Evolutionary conservation across 2,329 filamentous ascomycete genomes (phyloP).

Genomic region (Hansfordia pulvinata): DNA sequence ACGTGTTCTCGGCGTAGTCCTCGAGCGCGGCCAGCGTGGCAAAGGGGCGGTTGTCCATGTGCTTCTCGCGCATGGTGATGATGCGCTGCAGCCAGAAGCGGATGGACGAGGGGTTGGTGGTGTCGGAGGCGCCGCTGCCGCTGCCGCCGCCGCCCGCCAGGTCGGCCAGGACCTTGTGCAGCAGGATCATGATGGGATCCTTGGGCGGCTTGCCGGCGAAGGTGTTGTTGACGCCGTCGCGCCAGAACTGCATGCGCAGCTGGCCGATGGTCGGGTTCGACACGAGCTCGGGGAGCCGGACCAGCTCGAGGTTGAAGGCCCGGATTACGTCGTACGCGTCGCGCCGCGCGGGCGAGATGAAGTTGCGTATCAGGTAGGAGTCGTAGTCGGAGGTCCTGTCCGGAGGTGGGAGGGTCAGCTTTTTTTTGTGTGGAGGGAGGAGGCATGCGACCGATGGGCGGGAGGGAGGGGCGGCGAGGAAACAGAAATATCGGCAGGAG

Average conservation of each 20-base stretch:
- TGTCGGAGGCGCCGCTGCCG: constrained; percentile 22
- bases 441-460: no score
- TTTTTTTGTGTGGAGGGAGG: background rate
- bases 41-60: constrained; percentile 75
- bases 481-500: background rate
- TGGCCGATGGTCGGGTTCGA: constrained; percentile 76
- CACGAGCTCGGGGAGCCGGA: constrained; percentile 78
- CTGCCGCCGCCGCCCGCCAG: constrained; percentile 30
- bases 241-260: constrained; percentile 92
- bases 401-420: background rate
- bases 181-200: constrained; percentile 78
- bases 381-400: constrained; percentile 75
- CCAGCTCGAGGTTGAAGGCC: constrained; percentile 84
- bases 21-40: constrained; percentile 61
- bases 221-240: constrained; percentile 67
- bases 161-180: constrained; percentile 58
- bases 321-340: constrained; percentile 84
- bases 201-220: constrained; percentile 70
- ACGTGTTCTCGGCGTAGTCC: constrained; percentile 86
- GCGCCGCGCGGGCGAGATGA: constrained; percentile 60
- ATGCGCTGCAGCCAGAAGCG: constrained; percentile 67
- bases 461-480: background rate
- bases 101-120: constrained; percentile 32
- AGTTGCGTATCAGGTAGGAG: constrained; percentile 73
- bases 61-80: constrained; percentile 67